Evolutionary conservation across 192 early-diverging fungal species (phyloP).

Genomic region (Thoreauomyces humboldtii): DNA sequence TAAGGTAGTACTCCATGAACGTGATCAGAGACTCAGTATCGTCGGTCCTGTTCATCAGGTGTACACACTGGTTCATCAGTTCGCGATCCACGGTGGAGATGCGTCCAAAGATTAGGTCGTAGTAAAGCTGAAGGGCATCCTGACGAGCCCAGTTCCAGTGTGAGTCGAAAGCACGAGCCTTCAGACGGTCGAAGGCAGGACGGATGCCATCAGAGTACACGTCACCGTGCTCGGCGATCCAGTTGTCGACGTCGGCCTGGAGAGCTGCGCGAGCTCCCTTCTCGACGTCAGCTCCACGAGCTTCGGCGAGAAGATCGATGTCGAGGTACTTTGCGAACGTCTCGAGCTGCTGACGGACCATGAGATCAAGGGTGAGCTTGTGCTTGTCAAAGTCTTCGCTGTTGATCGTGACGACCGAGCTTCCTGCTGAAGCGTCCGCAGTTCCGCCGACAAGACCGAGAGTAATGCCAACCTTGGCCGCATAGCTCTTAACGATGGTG

Average conservation of each 20-base stretch:
- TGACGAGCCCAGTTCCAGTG: conserved; percentile 97
- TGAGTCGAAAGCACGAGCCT: conserved; percentile 89
- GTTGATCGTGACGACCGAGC: conserved; percentile 71
- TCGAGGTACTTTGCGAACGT: conserved; percentile 78
- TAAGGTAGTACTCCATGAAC: conserved; percentile 86
- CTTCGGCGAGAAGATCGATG: conserved; percentile 72
- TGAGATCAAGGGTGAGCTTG: conserved; percentile 65
- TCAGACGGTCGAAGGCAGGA: conserved; percentile 77
- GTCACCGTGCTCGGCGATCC: conserved; percentile 90
- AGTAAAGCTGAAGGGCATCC: conserved; percentile 82
- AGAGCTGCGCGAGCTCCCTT: conserved; percentile 62
- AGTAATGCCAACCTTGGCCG: conserved; percentile 63
- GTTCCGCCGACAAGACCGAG: conserved; percentile 53
- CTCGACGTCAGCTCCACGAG: conserved; percentile 46
- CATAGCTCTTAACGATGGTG: conserved; percentile 66
- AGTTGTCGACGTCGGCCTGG: conserved; percentile 83
- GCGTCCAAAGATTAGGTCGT: conserved; percentile 89
- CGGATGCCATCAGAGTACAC: conserved; percentile 86
- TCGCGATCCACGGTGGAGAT: conserved; percentile 87
- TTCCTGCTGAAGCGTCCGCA: conserved; percentile 48
- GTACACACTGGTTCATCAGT: conserved; percentile 84
- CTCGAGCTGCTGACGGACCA: conserved; percentile 76
- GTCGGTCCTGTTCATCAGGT: conserved; percentile 90
- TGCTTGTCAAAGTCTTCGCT: conserved; percentile 81
- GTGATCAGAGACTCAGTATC: conserved; percentile 60